Evolutionary conservation across 768 basidiomycete genomes (phyloP), one percentile per base, ranked within the genome.

Genomic region (Agrocybe praecox): DNA sequence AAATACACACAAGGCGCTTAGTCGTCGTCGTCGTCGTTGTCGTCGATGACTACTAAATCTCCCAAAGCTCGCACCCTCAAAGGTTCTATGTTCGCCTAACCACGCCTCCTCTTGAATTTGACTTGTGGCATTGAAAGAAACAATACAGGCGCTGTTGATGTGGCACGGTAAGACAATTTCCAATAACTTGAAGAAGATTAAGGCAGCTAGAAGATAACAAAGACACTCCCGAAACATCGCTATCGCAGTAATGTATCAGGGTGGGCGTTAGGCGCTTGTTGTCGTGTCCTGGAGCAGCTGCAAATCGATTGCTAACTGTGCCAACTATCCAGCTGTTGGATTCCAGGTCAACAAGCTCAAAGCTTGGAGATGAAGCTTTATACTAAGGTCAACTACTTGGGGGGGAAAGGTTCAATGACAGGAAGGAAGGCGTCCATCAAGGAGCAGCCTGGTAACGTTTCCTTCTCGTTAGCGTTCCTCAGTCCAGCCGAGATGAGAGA

Each of bases 361-460:
- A 23, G 51, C 22, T 18, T 19, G 18, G 19, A 3, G 29, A 18
- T 36, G 45, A 33, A 46, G 45, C 52, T 58, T 59, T 34, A 49
- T 40, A 55, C 51, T 22, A 48, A 29, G 47, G 51, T 46, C 52
- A 46, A 58, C 50, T 46, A 60, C 48, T 29, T 55, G 46, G 46
- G 51, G 29, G 59, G 49, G 23, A 56, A 57, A 57, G 61, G 44
- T 53, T 63, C 22, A 48, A 44, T 56, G 60, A 55, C 56, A 57
- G 55, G 47, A 48, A 56, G 50, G 51, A 55, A 56, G 58, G 58
- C 48, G 52, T 62, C 60, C 62, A 62, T 66, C 60, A 62, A 62
- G 62, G 62, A 66, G 58, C 58, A 53, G 29, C 50, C 54, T 54
- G 59, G 60, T 63, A 63, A 62, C 60, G 62, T 57, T 62, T 55